Percentiles rank a stretch among this genome's conserved stretches.
Conservation (phyloP, 1,284 basidiomycete species). For the Ustilago bromivora region DNA sequence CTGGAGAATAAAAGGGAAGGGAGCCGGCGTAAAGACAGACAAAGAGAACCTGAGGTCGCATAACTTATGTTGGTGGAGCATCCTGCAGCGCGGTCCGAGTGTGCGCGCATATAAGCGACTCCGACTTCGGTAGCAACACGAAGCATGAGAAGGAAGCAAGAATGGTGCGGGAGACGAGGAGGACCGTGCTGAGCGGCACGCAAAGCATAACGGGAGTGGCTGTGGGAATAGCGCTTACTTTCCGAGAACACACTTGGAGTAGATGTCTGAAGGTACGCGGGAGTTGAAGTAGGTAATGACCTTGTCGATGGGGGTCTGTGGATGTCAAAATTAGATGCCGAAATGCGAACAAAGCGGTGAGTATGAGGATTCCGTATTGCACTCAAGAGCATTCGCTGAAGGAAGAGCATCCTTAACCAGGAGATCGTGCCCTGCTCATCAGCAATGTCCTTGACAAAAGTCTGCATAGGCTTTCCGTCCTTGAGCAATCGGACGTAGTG, state of each 20-base stretch:
- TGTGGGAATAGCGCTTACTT: constrained; percentile 11
- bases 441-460: constrained; percentile 19
- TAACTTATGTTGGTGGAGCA: neutral
- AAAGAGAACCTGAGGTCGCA: neutral
- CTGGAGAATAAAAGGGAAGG: neutral
- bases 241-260: constrained; percentile 42
- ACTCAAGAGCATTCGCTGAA: neutral
- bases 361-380: neutral
- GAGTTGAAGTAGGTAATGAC: constrained; percentile 43
- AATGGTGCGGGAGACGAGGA: neutral
- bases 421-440: constrained; percentile 14
- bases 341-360: neutral
- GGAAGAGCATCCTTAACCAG: constrained; percentile 6
- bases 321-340: neutral
- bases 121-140: neutral
- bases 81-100: neutral
- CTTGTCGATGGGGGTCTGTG: constrained; percentile 27
- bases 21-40: neutral
- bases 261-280: constrained; percentile 45
- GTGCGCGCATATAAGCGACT: constrained; percentile 1
- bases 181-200: neutral
- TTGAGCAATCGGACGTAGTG: constrained; percentile 32
- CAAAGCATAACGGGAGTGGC: neutral
- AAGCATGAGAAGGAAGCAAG: constrained; percentile 2
- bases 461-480: constrained; percentile 42